phyloP scores from a whole-genome alignment of 345 rosid genomes.

The Mangifera indica region DNA sequence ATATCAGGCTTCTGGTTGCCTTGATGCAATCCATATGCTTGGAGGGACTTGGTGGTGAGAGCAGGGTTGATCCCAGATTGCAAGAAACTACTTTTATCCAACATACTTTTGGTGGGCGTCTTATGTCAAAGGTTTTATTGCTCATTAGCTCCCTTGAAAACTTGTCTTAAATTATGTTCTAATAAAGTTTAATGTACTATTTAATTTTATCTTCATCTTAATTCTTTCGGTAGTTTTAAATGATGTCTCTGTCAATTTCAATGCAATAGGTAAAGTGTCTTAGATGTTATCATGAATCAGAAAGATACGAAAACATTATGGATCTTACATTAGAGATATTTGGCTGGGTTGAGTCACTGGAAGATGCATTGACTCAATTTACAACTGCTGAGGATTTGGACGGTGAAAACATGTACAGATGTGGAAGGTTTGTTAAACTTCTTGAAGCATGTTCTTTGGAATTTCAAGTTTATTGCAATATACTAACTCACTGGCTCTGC shows the following conservation, averaged over 20 bases:
- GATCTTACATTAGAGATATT: conserved; percentile 83
- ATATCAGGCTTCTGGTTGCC: conserved; percentile 67
- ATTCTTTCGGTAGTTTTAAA: neutral
- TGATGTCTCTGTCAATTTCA: conserved; percentile 9
- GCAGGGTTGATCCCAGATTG: conserved; percentile 56
- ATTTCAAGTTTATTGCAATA: neutral
- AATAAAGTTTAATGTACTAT: neutral
- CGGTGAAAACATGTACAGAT: conserved; percentile 89
- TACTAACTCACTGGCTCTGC: neutral
- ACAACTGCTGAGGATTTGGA: conserved; percentile 80
- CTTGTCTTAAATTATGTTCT: neutral
- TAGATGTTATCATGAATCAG: conserved; percentile 75
- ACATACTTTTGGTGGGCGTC: conserved; percentile 78
- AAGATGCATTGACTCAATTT: conserved; percentile 81
- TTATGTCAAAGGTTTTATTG: conserved; percentile 59
- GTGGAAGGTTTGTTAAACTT: conserved; percentile 59
- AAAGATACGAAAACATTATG: conserved; percentile 79
- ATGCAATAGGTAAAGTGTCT: conserved; percentile 64
- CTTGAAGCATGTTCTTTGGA: neutral
- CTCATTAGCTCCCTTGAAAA: neutral
- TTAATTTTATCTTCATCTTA: neutral
- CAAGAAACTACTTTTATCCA: conserved; percentile 89
- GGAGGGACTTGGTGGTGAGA: conserved; percentile 78
- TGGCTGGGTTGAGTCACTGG: conserved; percentile 79
- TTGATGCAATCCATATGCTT: conserved; percentile 85